These are phyloP conservation scores for Daldinia grandis DNA, from an alignment of 495 filamentous ascomycete genomes.

Conservation along the genomic window DNA sequence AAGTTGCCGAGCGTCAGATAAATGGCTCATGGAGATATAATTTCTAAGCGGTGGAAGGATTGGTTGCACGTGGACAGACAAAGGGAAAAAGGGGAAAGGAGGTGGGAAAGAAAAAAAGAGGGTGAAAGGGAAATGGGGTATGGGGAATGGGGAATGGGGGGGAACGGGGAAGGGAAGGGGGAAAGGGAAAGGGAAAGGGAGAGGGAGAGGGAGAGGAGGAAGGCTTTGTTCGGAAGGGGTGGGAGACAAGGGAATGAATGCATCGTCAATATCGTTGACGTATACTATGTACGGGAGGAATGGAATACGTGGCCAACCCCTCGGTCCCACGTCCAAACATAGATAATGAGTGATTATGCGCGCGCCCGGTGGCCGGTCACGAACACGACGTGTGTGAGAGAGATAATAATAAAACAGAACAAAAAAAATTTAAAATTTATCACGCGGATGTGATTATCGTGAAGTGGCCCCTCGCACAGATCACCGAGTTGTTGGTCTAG, in stretches of 20 bases:
- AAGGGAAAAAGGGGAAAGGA: constrained; percentile 3
- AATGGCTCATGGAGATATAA: constrained; percentile 12
- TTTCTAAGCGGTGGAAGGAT: constrained; percentile 6
- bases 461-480: constrained; percentile 38
- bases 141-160: constrained; percentile 1
- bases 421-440: constrained; percentile 13
- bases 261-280: constrained; percentile 28
- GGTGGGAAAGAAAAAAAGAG: constrained; percentile 1
- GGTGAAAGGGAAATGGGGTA: constrained; percentile 4
- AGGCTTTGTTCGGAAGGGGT: constrained; percentile 1
- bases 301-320: constrained; percentile 30
- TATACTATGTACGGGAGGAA: constrained; percentile 26
- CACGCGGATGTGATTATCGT: constrained; percentile 33
- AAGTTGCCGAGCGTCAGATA: background rate
- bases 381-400: background rate
- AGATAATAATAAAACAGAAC: too few relatives aligned
- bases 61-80: constrained; percentile 16
- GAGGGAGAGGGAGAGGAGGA: constrained; percentile 1
- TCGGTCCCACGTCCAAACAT: constrained; percentile 21
- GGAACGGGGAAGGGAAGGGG: background rate
- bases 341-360: constrained; percentile 20
- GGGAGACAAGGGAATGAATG: constrained; percentile 15
- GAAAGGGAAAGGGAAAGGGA: background rate
- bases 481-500: constrained; percentile 26
- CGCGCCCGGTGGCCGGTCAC: constrained; percentile 18